These are phyloP conservation scores for Diplocarpon rosae DNA, from an alignment of 2,329 filamentous ascomycete species.

Conservation along the genomic window DNA sequence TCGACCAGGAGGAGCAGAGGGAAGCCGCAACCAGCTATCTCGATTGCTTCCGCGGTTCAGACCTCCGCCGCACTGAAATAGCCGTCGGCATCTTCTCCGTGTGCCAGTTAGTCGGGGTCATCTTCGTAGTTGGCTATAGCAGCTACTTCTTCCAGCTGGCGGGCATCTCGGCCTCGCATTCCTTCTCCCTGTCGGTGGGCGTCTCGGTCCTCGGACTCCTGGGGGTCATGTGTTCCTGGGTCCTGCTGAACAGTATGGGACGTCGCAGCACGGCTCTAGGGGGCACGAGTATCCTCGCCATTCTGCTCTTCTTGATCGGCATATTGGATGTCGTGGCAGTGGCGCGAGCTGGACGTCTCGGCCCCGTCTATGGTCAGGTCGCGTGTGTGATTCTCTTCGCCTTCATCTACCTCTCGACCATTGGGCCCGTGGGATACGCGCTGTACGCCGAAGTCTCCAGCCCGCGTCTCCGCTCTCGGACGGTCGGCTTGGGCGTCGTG, in stretches of 20 bases:
- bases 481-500: conserved; percentile 31
- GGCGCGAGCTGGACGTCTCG: conserved; percentile 7
- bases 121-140: conserved; percentile 31
- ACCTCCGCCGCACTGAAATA: conserved; percentile 17
- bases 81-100: conserved; percentile 14
- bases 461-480: conserved; percentile 29
- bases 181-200: conserved; percentile 43
- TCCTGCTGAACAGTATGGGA: conserved; percentile 34
- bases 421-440: conserved; percentile 32
- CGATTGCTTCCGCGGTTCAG: conserved; percentile 18
- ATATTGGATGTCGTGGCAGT: conserved; percentile 27
- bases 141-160: conserved; percentile 39
- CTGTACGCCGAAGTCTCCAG: conserved; percentile 31
- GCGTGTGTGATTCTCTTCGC: conserved; percentile 30
- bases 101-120: conserved; percentile 15
- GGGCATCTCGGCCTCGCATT: conserved; percentile 35
- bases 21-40: conserved; percentile 24
- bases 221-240: conserved; percentile 39
- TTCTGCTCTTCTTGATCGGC: conserved; percentile 32
- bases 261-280: conserved; percentile 38
- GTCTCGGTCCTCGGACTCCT: conserved; percentile 36
- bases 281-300: conserved; percentile 32
- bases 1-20: conserved; percentile 33
- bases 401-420: conserved; percentile 31
- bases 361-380: conserved; percentile 29